Base-by-base conservation (phyloP, 768 basidiomycete genomes). In the Clitopilus passeckerianus region DNA sequence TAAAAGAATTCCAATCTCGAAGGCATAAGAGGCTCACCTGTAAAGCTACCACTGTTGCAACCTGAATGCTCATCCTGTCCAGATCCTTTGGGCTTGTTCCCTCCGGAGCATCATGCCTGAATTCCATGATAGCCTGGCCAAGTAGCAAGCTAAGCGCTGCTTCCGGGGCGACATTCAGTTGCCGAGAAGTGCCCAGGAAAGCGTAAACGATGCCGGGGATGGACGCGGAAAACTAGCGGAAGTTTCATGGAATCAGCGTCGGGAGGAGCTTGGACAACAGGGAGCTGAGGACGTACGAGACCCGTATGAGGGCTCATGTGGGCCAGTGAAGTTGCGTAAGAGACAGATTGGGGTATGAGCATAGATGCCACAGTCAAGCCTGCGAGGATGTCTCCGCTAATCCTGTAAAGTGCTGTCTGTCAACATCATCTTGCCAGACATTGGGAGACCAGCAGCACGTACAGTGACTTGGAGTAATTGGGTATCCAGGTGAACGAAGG, bases 151-250 rank as follows among this genome's bases (percentile, higher is more conserved):
- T 91, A 8, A 97, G 77, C 1, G 95, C 86, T 1, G 95, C 95
- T 68, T 98, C 95, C 1, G 95, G 90, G 2, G 89, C 93, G 37
- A 92, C 90, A 63, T 88, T 91, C 8, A 92, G 81, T 63, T 90
- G 90, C 27, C 84, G 78, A 10, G 86, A 95, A 23, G 90, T 91
- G 16, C 95, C 95, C 4, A 97, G 80, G n/a, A 96, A 76, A 6
- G 91, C 91, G 70, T 97, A 98, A 10, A 90, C 75, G n/a, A 95
- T 83, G 12, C 89, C 89, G 6, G 94, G 93, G 59, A 98, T 85
- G 7, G 92, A 84, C 14, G 93, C 89, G 5, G 91, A 87, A 64
- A 90, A 91, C 90, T 94, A 60, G 33, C 54, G 15, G 53, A 15
- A 43, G 14, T 18, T 30, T 3, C 27, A 30, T 10, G 18, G 12